Percentiles rank a stretch among this genome's conserved stretches.
Evolutionary conservation across 257 asterid genomes (phyloP).

Genomic region (Voacanga thouarsii): DNA sequence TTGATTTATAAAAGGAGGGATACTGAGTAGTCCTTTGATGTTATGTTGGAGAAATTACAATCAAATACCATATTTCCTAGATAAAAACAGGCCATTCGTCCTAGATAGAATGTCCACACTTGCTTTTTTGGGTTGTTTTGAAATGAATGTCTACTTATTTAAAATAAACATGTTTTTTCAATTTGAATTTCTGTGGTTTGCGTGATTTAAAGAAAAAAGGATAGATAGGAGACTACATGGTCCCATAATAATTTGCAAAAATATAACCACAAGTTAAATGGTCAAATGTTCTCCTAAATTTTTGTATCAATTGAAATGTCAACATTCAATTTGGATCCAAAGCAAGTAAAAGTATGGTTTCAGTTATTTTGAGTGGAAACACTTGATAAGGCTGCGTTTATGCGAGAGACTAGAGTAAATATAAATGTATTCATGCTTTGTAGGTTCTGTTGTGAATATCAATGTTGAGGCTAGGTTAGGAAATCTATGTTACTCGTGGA

Average conservation of each 20-base stretch:
- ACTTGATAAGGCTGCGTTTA: background rate
- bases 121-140: background rate
- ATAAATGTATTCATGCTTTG: background rate
- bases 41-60: background rate
- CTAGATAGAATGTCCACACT: background rate
- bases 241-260: background rate
- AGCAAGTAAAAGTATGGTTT: background rate
- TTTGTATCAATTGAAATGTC: background rate
- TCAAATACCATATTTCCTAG: background rate
- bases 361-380: background rate
- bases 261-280: background rate
- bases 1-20: background rate
- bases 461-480: background rate
- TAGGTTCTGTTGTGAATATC: background rate
- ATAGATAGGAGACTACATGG: background rate
- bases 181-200: background rate
- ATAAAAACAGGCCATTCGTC: background rate
- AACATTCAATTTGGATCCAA: background rate
- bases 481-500: background rate
- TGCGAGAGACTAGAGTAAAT: background rate
- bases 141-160: background rate
- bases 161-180: background rate
- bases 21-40: background rate
- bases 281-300: background rate
- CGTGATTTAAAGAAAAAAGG: background rate